These are phyloP conservation scores for Manihot esculenta DNA, from an alignment of 441 rosid species.

Conservation along the genomic window DNA sequence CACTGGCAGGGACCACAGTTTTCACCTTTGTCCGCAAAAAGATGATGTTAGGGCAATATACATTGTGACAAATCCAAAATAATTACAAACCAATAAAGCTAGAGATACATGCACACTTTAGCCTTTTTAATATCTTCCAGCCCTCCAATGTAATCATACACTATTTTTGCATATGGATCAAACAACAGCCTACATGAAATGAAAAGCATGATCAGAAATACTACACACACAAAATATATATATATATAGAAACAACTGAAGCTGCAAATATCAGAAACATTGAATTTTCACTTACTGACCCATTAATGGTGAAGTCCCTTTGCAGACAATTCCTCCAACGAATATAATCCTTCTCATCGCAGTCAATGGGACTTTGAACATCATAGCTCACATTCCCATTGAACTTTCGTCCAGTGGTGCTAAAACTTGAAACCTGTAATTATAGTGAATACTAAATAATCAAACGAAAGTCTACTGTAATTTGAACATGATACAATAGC, in stretches of 20 bases:
- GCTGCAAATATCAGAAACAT: not conserved
- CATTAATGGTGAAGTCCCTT: slow-evolving; percentile 90
- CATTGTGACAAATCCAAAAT: slow-evolving; percentile 10
- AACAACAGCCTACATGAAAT: slow-evolving; percentile 70
- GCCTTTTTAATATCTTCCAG: slow-evolving; percentile 80
- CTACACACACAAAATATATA: not conserved
- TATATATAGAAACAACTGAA: not conserved
- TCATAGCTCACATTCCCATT: slow-evolving; percentile 29
- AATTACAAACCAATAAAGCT: slow-evolving; percentile 27
- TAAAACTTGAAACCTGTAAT: slow-evolving; percentile 82
- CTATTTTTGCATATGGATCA: slow-evolving; percentile 77
- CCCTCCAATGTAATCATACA: slow-evolving; percentile 89
- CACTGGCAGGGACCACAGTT: slow-evolving; percentile 66
- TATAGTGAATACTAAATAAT: slow-evolving; percentile 5
- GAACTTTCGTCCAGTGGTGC: slow-evolving; percentile 46
- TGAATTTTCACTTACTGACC: slow-evolving; percentile 40
- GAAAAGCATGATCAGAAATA: slow-evolving; percentile 4
- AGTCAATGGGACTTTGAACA: slow-evolving; percentile 37
- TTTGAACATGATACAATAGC: not conserved
- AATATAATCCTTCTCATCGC: slow-evolving; percentile 53
- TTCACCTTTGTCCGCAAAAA: slow-evolving; percentile 50
- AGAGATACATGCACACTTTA: slow-evolving; percentile 77
- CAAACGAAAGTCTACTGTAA: not conserved
- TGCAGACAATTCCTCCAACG: slow-evolving; percentile 78
- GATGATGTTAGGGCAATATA: slow-evolving; percentile 27